Conservation (phyloP, 176 grass and related monocot species). For the Elaeis guineensis region DNA sequence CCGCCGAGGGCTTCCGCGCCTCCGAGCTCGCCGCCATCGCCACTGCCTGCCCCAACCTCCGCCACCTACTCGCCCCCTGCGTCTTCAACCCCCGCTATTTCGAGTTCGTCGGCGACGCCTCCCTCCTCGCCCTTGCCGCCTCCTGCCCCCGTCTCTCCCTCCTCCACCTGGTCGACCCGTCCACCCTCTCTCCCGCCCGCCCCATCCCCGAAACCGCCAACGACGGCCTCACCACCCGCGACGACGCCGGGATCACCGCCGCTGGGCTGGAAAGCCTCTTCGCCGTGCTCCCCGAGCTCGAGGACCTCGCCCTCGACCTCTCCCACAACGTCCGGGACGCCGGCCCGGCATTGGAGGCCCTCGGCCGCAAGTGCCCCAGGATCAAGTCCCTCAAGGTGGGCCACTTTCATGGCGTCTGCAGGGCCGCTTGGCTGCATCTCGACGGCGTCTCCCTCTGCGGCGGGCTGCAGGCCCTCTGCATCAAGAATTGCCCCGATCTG, state of each 20-base stretch:
- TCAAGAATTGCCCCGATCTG: slow-evolving; percentile 76
- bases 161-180: slow-evolving; percentile 67
- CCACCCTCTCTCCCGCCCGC: slow-evolving; percentile 21
- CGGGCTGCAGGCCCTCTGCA: slow-evolving; percentile 50
- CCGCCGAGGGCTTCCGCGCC: slow-evolving; percentile 69
- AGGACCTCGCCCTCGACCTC: slow-evolving; percentile 72
- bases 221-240: slow-evolving; percentile 20
- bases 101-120: slow-evolving; percentile 58
- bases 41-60: slow-evolving; percentile 47
- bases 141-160: slow-evolving; percentile 46
- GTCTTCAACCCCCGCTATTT: slow-evolving; percentile 67
- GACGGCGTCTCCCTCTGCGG: slow-evolving; percentile 84
- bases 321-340: slow-evolving; percentile 55
- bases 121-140: slow-evolving; percentile 40
- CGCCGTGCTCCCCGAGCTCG: slow-evolving; percentile 39
- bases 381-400: slow-evolving; percentile 64
- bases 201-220: neutral
- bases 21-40: slow-evolving; percentile 55
- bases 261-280: slow-evolving; percentile 56
- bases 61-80: slow-evolving; percentile 53
- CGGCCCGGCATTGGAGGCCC: slow-evolving; percentile 48
- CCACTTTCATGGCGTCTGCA: slow-evolving; percentile 72
- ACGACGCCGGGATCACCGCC: slow-evolving; percentile 50
- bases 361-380: slow-evolving; percentile 44
- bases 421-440: slow-evolving; percentile 56